Evolutionary conservation across 2,329 filamentous ascomycete species (phyloP), one percentile per base, ranked within the genome.

Genomic region (Plenodomus lindquistii): DNA sequence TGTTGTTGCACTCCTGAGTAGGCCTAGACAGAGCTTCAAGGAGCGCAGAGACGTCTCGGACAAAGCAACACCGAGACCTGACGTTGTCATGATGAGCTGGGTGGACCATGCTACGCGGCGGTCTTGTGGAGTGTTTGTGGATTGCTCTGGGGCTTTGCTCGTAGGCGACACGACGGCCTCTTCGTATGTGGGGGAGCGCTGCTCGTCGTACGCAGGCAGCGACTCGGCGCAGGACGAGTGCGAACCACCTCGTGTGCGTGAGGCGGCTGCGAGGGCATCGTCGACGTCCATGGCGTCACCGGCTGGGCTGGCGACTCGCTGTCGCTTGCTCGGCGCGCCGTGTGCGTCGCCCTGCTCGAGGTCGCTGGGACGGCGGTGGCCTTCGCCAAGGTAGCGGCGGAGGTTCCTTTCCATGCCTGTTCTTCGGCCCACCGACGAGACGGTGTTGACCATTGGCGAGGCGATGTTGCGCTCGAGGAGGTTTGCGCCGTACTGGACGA

Each of bases 331-430:
- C 51, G 67, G 55, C 3, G 67, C 55, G 37, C 62, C 56, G 52
- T 67, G 45, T n/a, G 43, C 43, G 40, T 72, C 65, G 70, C 75
- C 54, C 73, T 76, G 47, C 65, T 78, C 60, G 71, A 81, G 38
- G 78, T 81, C 73, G 42, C 67, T 72, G 10, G 81, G 80, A 37
- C 83, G 78, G 37, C 83, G 77, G 46, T 78, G 62, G 19, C 60
- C 57, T 41, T 72, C 81, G 16, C 84, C 83, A 6, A 97, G 77
- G 59, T 95, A 94, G 83, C 91, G 92, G 41, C 94, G 82, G 13
- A 97, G 82, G 46, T 91, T 87, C 46, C 87, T 87, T 69, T 97
- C 92, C 2, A 97, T 88, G 50, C 93, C 93, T 0, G 93, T 96
- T 24, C 86, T 86, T 22, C 90, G 84, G 22, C 91, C 88, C 5